Percentiles rank a stretch among this genome's conserved stretches.
These are phyloP conservation scores for Carex cristatella DNA, from an alignment of 176 grass and related monocot genomes.

Conservation along the genomic window DNA sequence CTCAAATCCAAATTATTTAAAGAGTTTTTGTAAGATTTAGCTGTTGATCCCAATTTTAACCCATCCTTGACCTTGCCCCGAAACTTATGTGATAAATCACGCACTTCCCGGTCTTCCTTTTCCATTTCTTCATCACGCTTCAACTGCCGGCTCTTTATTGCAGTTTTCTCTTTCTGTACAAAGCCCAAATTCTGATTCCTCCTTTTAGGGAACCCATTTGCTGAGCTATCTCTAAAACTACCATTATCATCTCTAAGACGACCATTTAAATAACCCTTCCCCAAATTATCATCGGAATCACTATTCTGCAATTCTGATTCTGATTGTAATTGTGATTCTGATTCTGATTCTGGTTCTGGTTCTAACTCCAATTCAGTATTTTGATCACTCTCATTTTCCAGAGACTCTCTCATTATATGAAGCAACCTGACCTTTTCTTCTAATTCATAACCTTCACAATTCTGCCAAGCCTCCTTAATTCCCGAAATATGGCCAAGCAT, in stretches of 20 bases:
- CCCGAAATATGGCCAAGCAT: conserved; percentile 52
- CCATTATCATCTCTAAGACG: conserved; percentile 13
- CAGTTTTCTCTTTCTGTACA: background rate
- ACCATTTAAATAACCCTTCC: conserved; percentile 35
- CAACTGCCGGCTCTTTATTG: background rate
- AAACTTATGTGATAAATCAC: background rate
- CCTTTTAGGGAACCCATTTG: conserved; percentile 38
- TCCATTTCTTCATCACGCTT: background rate
- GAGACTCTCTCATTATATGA: conserved; percentile 38
- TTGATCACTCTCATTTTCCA: conserved; percentile 30
- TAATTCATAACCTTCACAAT: conserved; percentile 41
- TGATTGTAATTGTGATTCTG: background rate
- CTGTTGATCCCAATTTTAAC: background rate
- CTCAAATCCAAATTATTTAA: conserved; percentile 2
- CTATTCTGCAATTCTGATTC: conserved; percentile 20
- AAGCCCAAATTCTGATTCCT: conserved; percentile 22
- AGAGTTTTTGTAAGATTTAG: background rate
- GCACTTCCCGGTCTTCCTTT: background rate
- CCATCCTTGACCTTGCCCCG: conserved; percentile 8
- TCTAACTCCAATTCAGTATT: background rate
- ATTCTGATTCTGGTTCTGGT: background rate
- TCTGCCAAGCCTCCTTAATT: conserved; percentile 65
- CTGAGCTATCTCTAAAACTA: conserved; percentile 22
- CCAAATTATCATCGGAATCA: conserved; percentile 44
- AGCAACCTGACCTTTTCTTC: conserved; percentile 55